Conservation (phyloP, 495 filamentous ascomycete genomes). For the Penicillium malachiteum region DNA sequence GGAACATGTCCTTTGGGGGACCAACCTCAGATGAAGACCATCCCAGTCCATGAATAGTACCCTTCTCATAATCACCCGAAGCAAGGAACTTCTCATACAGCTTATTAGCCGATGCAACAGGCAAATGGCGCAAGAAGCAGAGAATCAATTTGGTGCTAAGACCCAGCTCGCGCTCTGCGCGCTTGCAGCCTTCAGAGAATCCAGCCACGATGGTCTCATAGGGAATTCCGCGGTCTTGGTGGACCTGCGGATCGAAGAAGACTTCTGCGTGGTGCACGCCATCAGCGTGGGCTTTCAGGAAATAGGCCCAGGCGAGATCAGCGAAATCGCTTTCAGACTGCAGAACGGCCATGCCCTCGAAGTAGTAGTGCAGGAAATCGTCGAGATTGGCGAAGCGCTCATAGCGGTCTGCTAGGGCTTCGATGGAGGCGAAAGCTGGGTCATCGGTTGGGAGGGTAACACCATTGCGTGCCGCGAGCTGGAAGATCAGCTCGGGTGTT, state of each 20-base stretch:
- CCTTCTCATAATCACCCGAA: slow-evolving; percentile 50
- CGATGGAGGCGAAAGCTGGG: slow-evolving; percentile 58
- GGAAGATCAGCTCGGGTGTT: slow-evolving; percentile 65
- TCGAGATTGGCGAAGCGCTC: slow-evolving; percentile 65
- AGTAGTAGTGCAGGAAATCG: slow-evolving; percentile 79
- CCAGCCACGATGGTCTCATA: slow-evolving; percentile 60
- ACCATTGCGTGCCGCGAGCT: slow-evolving; percentile 61
- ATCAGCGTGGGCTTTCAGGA: slow-evolving; percentile 60
- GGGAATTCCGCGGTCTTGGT: slow-evolving; percentile 60
- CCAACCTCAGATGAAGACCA: slow-evolving; percentile 65
- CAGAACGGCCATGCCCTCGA: slow-evolving; percentile 70
- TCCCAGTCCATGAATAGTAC: slow-evolving; percentile 61
- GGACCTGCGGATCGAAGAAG: slow-evolving; percentile 80
- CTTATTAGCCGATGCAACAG: slow-evolving; percentile 49
- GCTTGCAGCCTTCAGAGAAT: slow-evolving; percentile 55
- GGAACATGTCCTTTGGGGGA: slow-evolving; percentile 64
- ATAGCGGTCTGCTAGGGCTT: slow-evolving; percentile 59
- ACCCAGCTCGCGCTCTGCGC: slow-evolving; percentile 62
- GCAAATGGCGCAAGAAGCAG: slow-evolving; percentile 69
- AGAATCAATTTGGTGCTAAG: slow-evolving; percentile 63
- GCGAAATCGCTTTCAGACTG: slow-evolving; percentile 63
- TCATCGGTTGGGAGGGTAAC: slow-evolving; percentile 53
- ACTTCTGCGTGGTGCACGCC: slow-evolving; percentile 73
- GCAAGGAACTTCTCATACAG: slow-evolving; percentile 50
- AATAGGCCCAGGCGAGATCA: slow-evolving; percentile 72